These are phyloP conservation scores for Boletus eberwhitei DNA, from an alignment of 768 basidiomycete genomes.

Conservation along the genomic window DNA sequence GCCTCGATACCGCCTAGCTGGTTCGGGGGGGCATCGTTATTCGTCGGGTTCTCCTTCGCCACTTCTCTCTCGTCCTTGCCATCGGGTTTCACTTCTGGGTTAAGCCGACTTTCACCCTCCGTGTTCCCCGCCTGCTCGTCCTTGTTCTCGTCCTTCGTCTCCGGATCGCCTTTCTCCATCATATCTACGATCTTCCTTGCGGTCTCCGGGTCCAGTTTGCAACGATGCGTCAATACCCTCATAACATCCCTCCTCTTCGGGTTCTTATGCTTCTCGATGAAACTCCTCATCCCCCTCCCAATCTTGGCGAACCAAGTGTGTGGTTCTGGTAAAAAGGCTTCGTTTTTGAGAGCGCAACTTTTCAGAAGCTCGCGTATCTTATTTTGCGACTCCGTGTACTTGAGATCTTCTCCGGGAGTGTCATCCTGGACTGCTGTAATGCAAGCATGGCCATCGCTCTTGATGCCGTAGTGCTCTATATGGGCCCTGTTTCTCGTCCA, in stretches of 20 bases:
- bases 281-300: constrained; percentile 5
- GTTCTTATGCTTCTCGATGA: constrained; percentile 14
- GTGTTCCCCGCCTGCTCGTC: neutral
- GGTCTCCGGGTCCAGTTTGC: constrained; percentile 25
- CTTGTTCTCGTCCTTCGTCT: neutral
- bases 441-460: constrained; percentile 32
- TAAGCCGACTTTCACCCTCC: neutral
- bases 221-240: constrained; percentile 22
- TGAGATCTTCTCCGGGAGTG: constrained; percentile 14
- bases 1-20: neutral
- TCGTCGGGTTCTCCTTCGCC: neutral
- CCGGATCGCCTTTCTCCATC: constrained; percentile 16
- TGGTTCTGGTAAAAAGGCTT: constrained; percentile 13
- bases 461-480: constrained; percentile 25
- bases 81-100: neutral
- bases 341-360: constrained; percentile 10
- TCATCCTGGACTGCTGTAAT: constrained; percentile 28
- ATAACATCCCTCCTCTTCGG: constrained; percentile 19
- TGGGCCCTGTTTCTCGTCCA: constrained; percentile 28
- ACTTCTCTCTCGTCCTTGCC: neutral
- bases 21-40: neutral
- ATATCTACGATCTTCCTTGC: constrained; percentile 22
- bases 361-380: constrained; percentile 20
- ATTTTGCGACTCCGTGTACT: constrained; percentile 22
- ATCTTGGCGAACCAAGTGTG: constrained; percentile 19